Percentiles rank a stretch among this genome's conserved stretches.
phyloP scores from a whole-genome alignment of 345 rosid species.

The Durio zibethinus region DNA sequence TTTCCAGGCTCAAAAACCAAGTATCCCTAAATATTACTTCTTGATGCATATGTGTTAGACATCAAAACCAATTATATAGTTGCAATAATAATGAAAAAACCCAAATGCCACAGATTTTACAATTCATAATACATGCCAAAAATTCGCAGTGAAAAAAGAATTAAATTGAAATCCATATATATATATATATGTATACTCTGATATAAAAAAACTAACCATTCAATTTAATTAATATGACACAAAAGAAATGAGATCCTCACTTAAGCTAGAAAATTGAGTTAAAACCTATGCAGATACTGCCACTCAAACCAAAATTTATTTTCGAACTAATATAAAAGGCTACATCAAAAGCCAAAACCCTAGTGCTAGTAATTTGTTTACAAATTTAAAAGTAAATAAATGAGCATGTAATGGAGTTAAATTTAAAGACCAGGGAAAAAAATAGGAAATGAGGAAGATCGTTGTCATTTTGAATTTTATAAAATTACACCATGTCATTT shows the following conservation, averaged over 20 bases:
- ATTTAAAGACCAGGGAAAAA: background rate
- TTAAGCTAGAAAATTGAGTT: background rate
- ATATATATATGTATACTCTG: background rate
- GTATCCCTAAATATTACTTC: background rate
- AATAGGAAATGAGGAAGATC: background rate
- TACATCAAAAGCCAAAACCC: background rate
- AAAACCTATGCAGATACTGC: background rate
- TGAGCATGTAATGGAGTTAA: background rate
- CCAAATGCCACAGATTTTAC: background rate
- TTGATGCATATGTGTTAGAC: background rate
- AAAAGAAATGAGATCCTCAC: background rate
- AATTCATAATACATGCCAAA: background rate
- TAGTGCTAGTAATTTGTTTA: background rate
- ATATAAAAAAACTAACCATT: background rate
- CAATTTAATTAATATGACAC: background rate
- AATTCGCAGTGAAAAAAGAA: background rate
- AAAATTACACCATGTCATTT: too few species aligned
- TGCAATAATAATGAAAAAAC: background rate
- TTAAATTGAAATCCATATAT: background rate
- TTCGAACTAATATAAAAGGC: background rate
- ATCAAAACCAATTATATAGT: background rate
- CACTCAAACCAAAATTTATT: background rate
- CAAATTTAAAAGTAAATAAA: background rate
- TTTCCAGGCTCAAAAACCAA: background rate
- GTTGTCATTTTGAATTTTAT: too few species aligned